Conservation (phyloP, 2,329 filamentous ascomycete species). For the Coniochaeta hoffmannii region DNA sequence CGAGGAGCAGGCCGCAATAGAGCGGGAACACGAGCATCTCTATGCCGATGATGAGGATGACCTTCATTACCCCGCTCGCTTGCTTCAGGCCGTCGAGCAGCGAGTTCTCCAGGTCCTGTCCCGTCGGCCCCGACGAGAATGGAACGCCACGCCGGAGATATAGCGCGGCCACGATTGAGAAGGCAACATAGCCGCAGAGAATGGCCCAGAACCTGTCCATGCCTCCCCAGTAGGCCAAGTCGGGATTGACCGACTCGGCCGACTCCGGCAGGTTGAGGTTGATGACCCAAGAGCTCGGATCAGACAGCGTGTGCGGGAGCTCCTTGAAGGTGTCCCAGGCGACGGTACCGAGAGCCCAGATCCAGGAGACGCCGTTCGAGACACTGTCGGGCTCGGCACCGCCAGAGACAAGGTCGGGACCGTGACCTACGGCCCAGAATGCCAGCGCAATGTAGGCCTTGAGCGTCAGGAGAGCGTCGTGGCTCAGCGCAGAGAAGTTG, state of each 20-base stretch:
- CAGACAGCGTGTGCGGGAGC: conserved; percentile 28
- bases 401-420: conserved; percentile 35
- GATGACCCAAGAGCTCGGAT: conserved; percentile 52
- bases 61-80: conserved; percentile 94
- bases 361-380: conserved; percentile 23
- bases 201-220: conserved; percentile 65
- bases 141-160: conserved; percentile 71
- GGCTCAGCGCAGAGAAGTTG: conserved; percentile 69
- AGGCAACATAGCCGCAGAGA: conserved; percentile 69
- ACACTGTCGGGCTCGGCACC: conserved; percentile 15
- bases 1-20: conserved; percentile 88
- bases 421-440: conserved; percentile 29
- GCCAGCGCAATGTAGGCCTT: conserved; percentile 42
- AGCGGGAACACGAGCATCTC: conserved; percentile 97
- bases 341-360: conserved; percentile 11
- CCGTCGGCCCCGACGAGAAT: conserved; percentile 50
- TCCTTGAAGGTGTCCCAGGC: conserved; percentile 19
- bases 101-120: conserved; percentile 63
- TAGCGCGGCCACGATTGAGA: conserved; percentile 65
- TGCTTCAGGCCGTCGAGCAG: conserved; percentile 81
- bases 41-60: conserved; percentile 96
- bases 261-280: conserved; percentile 39
- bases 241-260: conserved; percentile 38
- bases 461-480: conserved; percentile 57
- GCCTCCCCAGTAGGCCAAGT: conserved; percentile 59